A percentile compares a stretch with the other conserved stretches of the same genome.
phyloP scores from a whole-genome alignment of 768 basidiomycete genomes.

The Coprinellus aureogranulatus region DNA sequence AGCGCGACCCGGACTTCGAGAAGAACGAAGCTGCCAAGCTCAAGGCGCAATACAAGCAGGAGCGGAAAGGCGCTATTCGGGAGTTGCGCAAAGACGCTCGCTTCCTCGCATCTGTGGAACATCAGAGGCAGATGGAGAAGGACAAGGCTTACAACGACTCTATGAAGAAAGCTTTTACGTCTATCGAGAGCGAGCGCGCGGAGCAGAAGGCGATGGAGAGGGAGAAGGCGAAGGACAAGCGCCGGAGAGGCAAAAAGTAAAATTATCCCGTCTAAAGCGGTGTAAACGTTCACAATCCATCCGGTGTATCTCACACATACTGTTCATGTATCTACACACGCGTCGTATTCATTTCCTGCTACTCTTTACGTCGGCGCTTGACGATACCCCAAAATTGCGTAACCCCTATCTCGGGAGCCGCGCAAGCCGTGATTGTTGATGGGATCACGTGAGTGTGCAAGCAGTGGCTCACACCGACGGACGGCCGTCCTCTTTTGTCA shows the following conservation, averaged over 20 bases:
- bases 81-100: slow-evolving; percentile 93
- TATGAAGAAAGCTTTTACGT: slow-evolving; percentile 79
- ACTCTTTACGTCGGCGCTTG: too few species aligned
- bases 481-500: too few species aligned
- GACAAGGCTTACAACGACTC: slow-evolving; percentile 75
- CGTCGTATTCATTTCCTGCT: too few species aligned
- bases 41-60: slow-evolving; percentile 87
- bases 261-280: not conserved
- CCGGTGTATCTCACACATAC: too few species aligned
- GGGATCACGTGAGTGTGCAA: too few species aligned
- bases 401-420: too few species aligned
- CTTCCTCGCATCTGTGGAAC: slow-evolving; percentile 88
- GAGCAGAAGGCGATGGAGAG: slow-evolving; percentile 93
- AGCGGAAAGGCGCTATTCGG: slow-evolving; percentile 93
- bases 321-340: too few species aligned
- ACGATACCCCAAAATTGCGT: too few species aligned
- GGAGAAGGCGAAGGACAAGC: slow-evolving; percentile 75
- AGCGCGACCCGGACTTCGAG: slow-evolving; percentile 89
- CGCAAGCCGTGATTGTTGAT: too few species aligned
- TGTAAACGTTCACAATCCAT: too few species aligned
- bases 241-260: slow-evolving; percentile 72
- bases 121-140: slow-evolving; percentile 81
- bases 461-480: too few species aligned
- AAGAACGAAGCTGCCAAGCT: slow-evolving; percentile 85
- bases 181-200: slow-evolving; percentile 82